A percentile compares a stretch with the other conserved stretches of the same genome.
These are phyloP conservation scores for Oenanthe sinensis DNA, from an alignment of 129 eudicot species.

Conservation along the genomic window DNA sequence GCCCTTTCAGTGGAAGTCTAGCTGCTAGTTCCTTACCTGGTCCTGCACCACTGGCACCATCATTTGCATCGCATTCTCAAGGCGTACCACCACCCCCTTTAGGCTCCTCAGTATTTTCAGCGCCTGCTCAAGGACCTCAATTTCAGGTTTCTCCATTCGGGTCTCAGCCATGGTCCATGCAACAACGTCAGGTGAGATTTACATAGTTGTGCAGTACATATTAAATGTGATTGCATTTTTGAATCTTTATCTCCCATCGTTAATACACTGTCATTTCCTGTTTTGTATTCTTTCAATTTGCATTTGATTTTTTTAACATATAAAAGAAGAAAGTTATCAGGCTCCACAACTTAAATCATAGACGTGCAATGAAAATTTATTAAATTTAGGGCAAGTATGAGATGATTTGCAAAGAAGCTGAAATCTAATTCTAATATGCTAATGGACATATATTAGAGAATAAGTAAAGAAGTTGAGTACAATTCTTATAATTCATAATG, in stretches of 20 bases:
- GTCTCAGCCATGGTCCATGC: slow-evolving; percentile 71
- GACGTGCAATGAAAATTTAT: too few relatives aligned
- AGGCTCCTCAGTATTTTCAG: slow-evolving; percentile 29
- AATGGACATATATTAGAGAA: not conserved
- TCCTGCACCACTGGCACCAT: slow-evolving; percentile 40
- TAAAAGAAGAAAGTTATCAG: not conserved
- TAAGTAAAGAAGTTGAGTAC: not conserved
- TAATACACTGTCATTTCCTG: not conserved
- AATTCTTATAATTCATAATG: not conserved
- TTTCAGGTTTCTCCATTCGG: slow-evolving; percentile 22
- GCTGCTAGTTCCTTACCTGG: slow-evolving; percentile 33
- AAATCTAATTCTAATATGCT: not conserved
- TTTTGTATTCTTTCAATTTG: not conserved
- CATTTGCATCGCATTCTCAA: slow-evolving; percentile 40
- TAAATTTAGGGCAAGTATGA: not conserved
- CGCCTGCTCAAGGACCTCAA: slow-evolving; percentile 34
- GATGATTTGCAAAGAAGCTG: not conserved
- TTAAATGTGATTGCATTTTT: not conserved
- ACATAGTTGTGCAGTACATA: not conserved
- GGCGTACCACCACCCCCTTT: slow-evolving; percentile 23
- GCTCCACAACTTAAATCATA: not conserved
- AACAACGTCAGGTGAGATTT: slow-evolving; percentile 54
- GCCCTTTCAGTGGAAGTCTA: slow-evolving; percentile 40
- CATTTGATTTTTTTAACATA: not conserved
- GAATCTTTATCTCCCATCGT: not conserved